Conservation (phyloP, 345 rosid species). For the Acer saccharum region DNA sequence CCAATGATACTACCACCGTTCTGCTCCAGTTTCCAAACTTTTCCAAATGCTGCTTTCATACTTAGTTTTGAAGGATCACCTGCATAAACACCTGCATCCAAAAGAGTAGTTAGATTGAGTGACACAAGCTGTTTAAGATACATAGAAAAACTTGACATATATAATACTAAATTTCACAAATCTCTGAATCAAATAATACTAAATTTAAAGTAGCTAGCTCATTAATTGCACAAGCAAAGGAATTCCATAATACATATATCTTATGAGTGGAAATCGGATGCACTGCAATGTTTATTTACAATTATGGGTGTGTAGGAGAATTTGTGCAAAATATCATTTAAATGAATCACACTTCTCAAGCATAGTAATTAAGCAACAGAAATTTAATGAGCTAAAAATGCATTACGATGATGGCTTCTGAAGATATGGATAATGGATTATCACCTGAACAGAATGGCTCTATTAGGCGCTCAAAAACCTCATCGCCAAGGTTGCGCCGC, state of each 20-base stretch:
- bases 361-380: background rate
- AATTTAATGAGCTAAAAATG: background rate
- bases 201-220: background rate
- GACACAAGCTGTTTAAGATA: background rate
- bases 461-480: conserved; percentile 90
- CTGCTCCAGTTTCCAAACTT: conserved; percentile 94
- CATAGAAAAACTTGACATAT: background rate
- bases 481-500: conserved; percentile 86
- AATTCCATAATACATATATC: background rate
- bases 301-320: background rate
- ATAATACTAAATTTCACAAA: background rate
- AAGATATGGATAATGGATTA: background rate
- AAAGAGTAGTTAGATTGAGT: conserved; percentile 11
- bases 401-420: background rate
- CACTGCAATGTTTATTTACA: background rate
- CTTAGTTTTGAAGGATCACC: conserved; percentile 91
- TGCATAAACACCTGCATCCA: conserved; percentile 80
- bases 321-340: background rate
- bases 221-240: background rate
- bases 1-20: conserved; percentile 85
- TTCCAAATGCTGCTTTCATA: conserved; percentile 97
- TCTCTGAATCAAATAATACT: background rate
- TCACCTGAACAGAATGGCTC: conserved; percentile 98
- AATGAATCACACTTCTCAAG: background rate
- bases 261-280: background rate